phyloP scores from a whole-genome alignment of 139 green algal genomes.

The Dunaliella primolecta region DNA sequence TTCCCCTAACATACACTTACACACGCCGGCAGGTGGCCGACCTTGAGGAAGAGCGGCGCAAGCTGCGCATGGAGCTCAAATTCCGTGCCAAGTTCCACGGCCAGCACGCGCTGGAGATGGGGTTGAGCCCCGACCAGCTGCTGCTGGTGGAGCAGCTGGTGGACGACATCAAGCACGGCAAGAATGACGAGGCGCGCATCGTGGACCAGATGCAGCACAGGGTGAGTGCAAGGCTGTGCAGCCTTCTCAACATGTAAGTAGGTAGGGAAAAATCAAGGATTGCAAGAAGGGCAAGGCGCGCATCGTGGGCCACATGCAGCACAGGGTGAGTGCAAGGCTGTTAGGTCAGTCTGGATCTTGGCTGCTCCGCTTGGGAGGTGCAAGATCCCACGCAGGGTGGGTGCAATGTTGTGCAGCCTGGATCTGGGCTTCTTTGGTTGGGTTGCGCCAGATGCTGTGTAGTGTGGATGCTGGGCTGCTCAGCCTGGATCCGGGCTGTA shows the following conservation, averaged over 20 bases:
- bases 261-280: conserved; percentile 39
- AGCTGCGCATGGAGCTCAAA: conserved; percentile 70
- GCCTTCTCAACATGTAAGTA: not conserved
- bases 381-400: too few species aligned
- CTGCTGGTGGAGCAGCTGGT: conserved; percentile 67
- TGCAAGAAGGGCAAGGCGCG: conserved; percentile 41
- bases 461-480: too few species aligned
- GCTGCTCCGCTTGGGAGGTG: too few species aligned
- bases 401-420: too few species aligned
- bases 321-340: conserved; percentile 50
- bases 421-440: too few species aligned
- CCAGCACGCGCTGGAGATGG: conserved; percentile 56
- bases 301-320: conserved; percentile 53
- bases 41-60: conserved; percentile 72
- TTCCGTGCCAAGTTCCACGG: conserved; percentile 78
- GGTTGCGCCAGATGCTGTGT: too few species aligned
- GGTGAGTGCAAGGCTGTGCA: conserved; percentile 45
- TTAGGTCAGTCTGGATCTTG: too few species aligned
- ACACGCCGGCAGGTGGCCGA: conserved; percentile 52
- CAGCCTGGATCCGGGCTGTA: too few species aligned
- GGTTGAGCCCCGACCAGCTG: conserved; percentile 64
- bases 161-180: conserved; percentile 55
- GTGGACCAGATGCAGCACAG: conserved; percentile 55
- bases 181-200: conserved; percentile 45
- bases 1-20: too few species aligned